Conservation (phyloP, 148 eudicot species). For the Cornus kousa region DNA sequence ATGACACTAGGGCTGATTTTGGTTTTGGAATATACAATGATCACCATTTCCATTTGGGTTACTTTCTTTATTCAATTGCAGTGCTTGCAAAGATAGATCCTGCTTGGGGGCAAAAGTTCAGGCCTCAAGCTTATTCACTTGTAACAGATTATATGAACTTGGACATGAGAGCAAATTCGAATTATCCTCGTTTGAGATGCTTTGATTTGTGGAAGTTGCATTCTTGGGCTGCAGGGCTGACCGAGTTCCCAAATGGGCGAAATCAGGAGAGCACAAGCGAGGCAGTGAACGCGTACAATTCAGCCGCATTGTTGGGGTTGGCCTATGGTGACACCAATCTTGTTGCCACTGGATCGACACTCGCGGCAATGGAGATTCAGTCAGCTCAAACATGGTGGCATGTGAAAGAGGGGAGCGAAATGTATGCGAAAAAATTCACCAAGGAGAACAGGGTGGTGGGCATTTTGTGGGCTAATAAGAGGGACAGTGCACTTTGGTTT, state of each 20-base stretch:
- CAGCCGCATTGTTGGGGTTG: slow-evolving; percentile 88
- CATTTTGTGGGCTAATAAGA: slow-evolving; percentile 74
- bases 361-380: slow-evolving; percentile 68
- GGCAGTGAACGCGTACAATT: slow-evolving; percentile 84
- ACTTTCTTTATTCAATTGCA: slow-evolving; percentile 75
- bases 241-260: slow-evolving; percentile 84
- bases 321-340: slow-evolving; percentile 86
- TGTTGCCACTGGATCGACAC: slow-evolving; percentile 60
- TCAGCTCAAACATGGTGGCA: slow-evolving; percentile 93
- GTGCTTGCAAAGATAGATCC: slow-evolving; percentile 94
- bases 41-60: slow-evolving; percentile 90
- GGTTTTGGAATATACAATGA: slow-evolving; percentile 92
- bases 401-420: slow-evolving; percentile 46
- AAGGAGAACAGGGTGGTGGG: slow-evolving; percentile 62
- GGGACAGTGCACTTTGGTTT: slow-evolving; percentile 86
- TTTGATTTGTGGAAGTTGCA: slow-evolving; percentile 91
- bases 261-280: slow-evolving; percentile 89
- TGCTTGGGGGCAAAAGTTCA: slow-evolving; percentile 76
- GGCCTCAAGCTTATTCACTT: slow-evolving; percentile 73
- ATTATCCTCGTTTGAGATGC: slow-evolving; percentile 65
- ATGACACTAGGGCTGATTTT: slow-evolving; percentile 71
- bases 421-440: slow-evolving; percentile 58
- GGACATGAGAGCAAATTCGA: slow-evolving; percentile 42
- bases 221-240: slow-evolving; percentile 94
- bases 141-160: slow-evolving; percentile 88